Evolutionary conservation across 495 filamentous ascomycete genomes (phyloP), one percentile per base, ranked within the genome.

Genomic region (Lichina pygmaea): DNA sequence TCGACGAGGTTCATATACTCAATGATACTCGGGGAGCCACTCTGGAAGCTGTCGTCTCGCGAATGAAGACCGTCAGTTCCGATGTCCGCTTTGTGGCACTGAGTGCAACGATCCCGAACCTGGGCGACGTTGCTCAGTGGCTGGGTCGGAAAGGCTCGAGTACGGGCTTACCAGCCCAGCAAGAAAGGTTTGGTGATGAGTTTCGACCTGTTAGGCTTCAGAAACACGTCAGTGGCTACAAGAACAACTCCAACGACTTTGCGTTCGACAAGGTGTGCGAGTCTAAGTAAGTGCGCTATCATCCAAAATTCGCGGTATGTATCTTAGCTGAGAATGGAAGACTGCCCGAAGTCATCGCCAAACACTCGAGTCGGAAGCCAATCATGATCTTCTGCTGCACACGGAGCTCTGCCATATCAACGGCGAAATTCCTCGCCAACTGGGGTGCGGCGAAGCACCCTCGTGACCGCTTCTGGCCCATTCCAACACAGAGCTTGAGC

Each of bases 1-100:
- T 97, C 50, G 89, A 97, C 54, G 89, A 97, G 53, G 86, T 97
- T 0, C 89, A 97, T 54, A 86, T 93, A 36, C 67, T 97, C 43
- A 93, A 86, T 52, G 89, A 95, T 48, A 60, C 68, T 6, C 75
- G 89, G 8, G 89, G 89, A 8, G 86, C 89, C 8, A 93, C 82
- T 0, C 66, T 97, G 6, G 89, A 97, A 55, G 83, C 83, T n/a
- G 81, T 94, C 8, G 85, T 94, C 2, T 93, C 86, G 36, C 77
- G 89, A 6, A 97, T 93, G 89, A 94, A 93, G 60, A 80, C 79
- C 0, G 77, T 85, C 45, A 81, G 81, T 1, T 77, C 78, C 0
- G 74, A 82, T 57, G 77, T 95, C 3, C 75, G 89, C 10, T 95
- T 97, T 51, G 64, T 97, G 17, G 89, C 89, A 11, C 60, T 94